Conservation (phyloP, 768 basidiomycete species). For the Leccinum incarnatum region DNA sequence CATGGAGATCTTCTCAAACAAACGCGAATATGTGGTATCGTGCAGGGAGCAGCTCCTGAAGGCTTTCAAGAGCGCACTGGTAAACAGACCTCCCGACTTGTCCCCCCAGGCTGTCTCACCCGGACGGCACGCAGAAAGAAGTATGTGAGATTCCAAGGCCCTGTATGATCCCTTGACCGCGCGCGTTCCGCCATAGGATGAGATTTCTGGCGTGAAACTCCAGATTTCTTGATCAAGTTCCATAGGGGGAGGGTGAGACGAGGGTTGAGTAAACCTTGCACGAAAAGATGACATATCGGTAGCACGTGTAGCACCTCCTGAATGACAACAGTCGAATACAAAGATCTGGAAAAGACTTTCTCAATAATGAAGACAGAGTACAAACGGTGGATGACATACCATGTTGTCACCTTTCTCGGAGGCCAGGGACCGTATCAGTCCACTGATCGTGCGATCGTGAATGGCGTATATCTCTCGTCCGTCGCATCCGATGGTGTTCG, state of each 20-base stretch:
- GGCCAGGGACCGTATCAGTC: slow-evolving; percentile 15
- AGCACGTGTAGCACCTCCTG: slow-evolving; percentile 16
- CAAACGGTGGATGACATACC: neutral
- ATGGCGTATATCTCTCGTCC: slow-evolving; percentile 11
- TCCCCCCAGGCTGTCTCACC: slow-evolving; percentile 14
- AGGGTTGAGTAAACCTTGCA: slow-evolving; percentile 9
- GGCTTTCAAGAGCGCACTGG: slow-evolving; percentile 14
- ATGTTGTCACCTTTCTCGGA: slow-evolving; percentile 19
- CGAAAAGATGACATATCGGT: neutral
- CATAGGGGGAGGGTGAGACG: slow-evolving; percentile 9
- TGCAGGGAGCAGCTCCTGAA: slow-evolving; percentile 7
- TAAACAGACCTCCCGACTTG: slow-evolving; percentile 18
- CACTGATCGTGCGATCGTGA: slow-evolving; percentile 16
- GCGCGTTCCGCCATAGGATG: slow-evolving; percentile 6
- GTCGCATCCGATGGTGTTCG: slow-evolving; percentile 2
- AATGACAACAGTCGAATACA: slow-evolving; percentile 21
- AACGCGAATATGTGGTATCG: slow-evolving; percentile 14
- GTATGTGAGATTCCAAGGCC: slow-evolving; percentile 19
- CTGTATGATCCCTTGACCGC: slow-evolving; percentile 9
- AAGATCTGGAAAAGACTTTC: slow-evolving; percentile 3
- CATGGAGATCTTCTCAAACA: slow-evolving; percentile 6
- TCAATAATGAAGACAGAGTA: neutral
- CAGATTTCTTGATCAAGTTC: slow-evolving; percentile 13
- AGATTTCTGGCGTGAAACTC: neutral
- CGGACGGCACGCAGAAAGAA: slow-evolving; percentile 23